Percentiles rank a stretch among this genome's conserved stretches.
Conservation (phyloP, 2,329 filamentous ascomycete genomes). For the Aspergillus sp. region DNA sequence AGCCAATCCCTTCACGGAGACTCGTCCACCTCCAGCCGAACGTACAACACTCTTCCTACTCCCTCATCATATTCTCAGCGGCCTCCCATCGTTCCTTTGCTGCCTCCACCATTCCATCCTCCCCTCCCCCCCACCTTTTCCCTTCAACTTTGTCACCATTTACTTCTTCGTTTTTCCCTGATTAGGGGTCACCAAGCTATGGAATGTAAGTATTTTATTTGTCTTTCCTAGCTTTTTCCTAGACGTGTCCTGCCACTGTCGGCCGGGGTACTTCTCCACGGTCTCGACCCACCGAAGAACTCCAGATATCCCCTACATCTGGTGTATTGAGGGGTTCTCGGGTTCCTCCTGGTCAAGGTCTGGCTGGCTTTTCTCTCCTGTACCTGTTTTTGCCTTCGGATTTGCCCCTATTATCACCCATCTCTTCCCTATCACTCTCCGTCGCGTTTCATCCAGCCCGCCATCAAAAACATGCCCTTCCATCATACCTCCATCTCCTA, state of each 20-base stretch:
- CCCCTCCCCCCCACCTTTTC: slow-evolving; percentile 20
- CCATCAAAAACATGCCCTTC: slow-evolving; percentile 40
- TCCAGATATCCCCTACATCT: slow-evolving; percentile 27
- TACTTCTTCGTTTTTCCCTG: slow-evolving; percentile 32
- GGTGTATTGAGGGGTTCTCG: slow-evolving; percentile 20
- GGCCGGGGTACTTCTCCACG: slow-evolving; percentile 43
- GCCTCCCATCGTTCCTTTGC: slow-evolving; percentile 35
- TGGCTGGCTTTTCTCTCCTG: slow-evolving; percentile 21
- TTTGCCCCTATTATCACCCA: slow-evolving; percentile 21
- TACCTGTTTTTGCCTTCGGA: slow-evolving; percentile 24
- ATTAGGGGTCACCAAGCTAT: slow-evolving; percentile 56
- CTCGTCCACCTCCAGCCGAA: slow-evolving; percentile 30
- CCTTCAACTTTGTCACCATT: slow-evolving; percentile 35
- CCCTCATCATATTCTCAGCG: slow-evolving; percentile 35
- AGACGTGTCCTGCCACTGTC: slow-evolving; percentile 35
- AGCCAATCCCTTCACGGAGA: slow-evolving; percentile 29
- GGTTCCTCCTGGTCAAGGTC: slow-evolving; percentile 16
- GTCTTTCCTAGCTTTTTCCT: slow-evolving; percentile 28
- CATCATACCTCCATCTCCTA: slow-evolving; percentile 38
- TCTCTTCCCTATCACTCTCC: slow-evolving; percentile 24
- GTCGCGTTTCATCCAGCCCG: slow-evolving; percentile 39
- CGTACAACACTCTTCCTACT: slow-evolving; percentile 38
- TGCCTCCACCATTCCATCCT: slow-evolving; percentile 33
- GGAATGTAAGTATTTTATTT: slow-evolving; percentile 58
- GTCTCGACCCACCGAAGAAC: slow-evolving; percentile 42